phyloP scores from a whole-genome alignment of 2,329 filamentous ascomycete genomes.

The Hymenoscyphus scutula region DNA sequence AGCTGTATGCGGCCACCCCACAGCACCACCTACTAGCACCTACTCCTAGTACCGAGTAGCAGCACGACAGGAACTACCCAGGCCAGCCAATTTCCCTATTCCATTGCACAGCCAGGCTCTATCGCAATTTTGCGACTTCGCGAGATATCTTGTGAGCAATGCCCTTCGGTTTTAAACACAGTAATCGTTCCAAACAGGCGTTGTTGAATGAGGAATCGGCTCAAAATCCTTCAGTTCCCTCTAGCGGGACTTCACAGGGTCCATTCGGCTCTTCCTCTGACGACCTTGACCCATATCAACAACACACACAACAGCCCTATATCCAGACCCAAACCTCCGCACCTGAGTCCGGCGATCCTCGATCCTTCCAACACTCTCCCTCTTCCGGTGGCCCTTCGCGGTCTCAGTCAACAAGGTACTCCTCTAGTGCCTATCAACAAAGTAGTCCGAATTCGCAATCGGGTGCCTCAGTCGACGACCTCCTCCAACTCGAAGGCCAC shows the following conservation, averaged over 20 bases:
- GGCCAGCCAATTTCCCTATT: neutral
- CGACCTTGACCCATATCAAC: neutral
- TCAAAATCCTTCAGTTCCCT: conserved; percentile 1
- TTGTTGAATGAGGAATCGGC: conserved; percentile 28
- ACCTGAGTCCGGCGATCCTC: conserved; percentile 24
- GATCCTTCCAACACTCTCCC: conserved; percentile 22
- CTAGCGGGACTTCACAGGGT: neutral
- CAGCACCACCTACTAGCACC: neutral
- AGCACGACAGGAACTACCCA: no score
- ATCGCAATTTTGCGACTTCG: neutral
- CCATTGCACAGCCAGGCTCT: conserved; percentile 1
- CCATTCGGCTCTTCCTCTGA: conserved; percentile 2
- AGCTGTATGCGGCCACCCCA: conserved; percentile 8
- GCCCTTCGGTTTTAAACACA: conserved; percentile 35
- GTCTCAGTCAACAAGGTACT: conserved; percentile 31
- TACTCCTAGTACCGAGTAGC: no score
- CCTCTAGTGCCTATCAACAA: conserved; percentile 24
- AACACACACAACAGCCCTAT: conserved; percentile 24
- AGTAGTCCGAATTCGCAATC: conserved; percentile 17
- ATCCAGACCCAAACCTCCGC: conserved; percentile 26
- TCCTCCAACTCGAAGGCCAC: conserved; percentile 22
- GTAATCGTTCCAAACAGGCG: conserved; percentile 37
- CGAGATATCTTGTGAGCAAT: conserved; percentile 25
- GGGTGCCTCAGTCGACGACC: conserved; percentile 31
- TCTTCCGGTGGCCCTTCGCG: conserved; percentile 25